Conservation (phyloP, 371 early-diverging fungal species). For the Funneliformis caledonium region DNA sequence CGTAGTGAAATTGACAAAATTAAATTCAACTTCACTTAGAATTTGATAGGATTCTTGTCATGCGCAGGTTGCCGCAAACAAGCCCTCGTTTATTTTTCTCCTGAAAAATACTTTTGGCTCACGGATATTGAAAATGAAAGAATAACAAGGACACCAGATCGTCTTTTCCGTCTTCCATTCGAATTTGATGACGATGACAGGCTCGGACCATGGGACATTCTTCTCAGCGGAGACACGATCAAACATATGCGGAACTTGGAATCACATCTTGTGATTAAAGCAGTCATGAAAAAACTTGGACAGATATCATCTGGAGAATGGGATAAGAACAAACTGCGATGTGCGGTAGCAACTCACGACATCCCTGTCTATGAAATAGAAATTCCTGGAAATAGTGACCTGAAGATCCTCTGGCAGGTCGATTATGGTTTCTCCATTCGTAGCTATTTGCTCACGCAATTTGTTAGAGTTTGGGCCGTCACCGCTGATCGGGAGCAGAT, state of each 20-base stretch:
- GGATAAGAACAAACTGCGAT: constrained; percentile 2
- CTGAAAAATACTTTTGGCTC: constrained; percentile 13
- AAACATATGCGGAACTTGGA: constrained; percentile 19
- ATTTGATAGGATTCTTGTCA: not conserved
- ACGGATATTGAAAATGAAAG: not conserved
- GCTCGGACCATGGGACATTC: constrained; percentile 25
- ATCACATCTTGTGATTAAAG: not conserved
- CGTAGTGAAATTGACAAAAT: not conserved
- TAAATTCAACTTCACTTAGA: not conserved
- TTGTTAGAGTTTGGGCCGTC: constrained; percentile 21
- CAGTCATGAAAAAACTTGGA: constrained; percentile 31
- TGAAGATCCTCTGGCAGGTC: constrained; percentile 35
- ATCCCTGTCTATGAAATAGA: constrained; percentile 21
- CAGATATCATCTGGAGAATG: constrained; percentile 24
- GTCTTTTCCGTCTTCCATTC: constrained; percentile 22
- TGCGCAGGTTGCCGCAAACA: constrained; percentile 4
- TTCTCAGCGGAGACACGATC: constrained; percentile 22
- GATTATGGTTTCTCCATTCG: constrained; percentile 30
- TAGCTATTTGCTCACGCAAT: constrained; percentile 2
- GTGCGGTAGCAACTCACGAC: not conserved
- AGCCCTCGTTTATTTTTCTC: constrained; percentile 10
- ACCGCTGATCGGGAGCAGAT: not conserved
- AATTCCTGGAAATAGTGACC: not conserved
- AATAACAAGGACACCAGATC: not conserved
- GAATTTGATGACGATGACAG: constrained; percentile 31